These are phyloP conservation scores for Leishmania arabica DNA, from an alignment of 208 protist genomes.

Conservation along the genomic window DNA sequence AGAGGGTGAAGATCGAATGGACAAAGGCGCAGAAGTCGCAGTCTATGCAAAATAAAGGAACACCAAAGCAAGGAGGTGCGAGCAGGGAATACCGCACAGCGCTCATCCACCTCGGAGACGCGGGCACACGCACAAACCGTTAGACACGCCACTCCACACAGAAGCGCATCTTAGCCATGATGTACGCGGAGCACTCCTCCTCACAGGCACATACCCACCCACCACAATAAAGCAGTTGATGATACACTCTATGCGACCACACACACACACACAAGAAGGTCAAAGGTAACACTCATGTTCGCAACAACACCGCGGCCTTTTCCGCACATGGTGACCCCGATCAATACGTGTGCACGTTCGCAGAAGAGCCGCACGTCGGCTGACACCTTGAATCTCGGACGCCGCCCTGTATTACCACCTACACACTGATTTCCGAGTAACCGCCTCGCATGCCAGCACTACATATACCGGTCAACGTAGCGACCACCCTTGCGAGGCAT, in stretches of 20 bases:
- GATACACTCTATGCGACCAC: constrained; percentile 11
- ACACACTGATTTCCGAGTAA: neutral
- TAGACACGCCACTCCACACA: no score
- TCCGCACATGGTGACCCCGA: neutral
- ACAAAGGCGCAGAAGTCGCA: neutral
- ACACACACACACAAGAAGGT: neutral
- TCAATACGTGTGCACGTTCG: neutral
- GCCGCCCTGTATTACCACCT: neutral
- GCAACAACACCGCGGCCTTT: neutral
- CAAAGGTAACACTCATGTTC: neutral
- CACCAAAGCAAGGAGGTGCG: neutral
- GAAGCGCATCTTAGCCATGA: neutral
- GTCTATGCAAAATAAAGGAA: constrained; percentile 1
- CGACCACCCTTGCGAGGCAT: constrained; percentile 10
- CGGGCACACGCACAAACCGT: neutral
- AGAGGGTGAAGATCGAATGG: neutral
- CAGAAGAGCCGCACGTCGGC: neutral
- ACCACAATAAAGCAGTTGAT: neutral
- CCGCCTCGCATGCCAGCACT: neutral
- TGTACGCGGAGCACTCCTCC: neutral
- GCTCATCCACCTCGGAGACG: neutral
- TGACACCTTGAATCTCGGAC: neutral
- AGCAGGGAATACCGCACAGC: neutral
- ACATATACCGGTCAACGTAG: constrained; percentile 32
- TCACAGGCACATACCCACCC: neutral